Base-by-base conservation (phyloP, 2,329 filamentous ascomycete species). In the Beauveria asiatica region DNA sequence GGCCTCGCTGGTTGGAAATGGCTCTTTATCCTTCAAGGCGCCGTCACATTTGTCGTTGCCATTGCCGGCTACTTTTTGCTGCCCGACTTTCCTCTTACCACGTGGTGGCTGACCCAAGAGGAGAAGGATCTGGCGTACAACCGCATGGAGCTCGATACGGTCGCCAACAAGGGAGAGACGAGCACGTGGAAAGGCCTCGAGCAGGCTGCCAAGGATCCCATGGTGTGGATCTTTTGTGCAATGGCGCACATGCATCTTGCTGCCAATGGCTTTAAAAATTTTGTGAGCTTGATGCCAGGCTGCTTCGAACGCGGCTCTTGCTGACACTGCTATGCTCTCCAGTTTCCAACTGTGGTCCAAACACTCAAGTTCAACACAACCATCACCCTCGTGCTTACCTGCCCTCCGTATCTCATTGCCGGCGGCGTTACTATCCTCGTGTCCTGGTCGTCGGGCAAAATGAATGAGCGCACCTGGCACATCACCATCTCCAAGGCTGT, bases 21-120 rank as follows among this genome's bases (percentile, higher is more conserved):
- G 67, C 75, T 88, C 0, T 88, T 88, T 70, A 85, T 88, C 46
- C 81, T 87, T 19, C 84, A 88, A 68, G 85, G 85, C 13, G 73
- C 76, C 6, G 76, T 68, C 21, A 68, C 66, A 19, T 64, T 65
- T 9, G 54, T 64, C 25, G 60, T 68, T 27, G 66, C 64, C 39
- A 30, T 67, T 44, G 19, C 52, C 11, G 64, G 62, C 5, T 66
- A 59, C 60, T 66, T 66, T 45, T 44, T 67, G 13, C 57, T 68
- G 4, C 65, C 65, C 25, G 64, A 65, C 46, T 77, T 19, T 72
- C 78, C 67, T 1, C 75, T 75, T 37, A 79, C 78, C 3, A 67
- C 75, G 5, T 68, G 70, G 17, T 67, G 66, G n/a, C 69, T 80
- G n/a, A 71, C 72, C 7, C 75, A 76, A 3, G 74, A 76, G 44